These are phyloP conservation scores for Lichtheimia ornata DNA, from an alignment of 371 early-diverging fungal genomes.

Conservation along the genomic window DNA sequence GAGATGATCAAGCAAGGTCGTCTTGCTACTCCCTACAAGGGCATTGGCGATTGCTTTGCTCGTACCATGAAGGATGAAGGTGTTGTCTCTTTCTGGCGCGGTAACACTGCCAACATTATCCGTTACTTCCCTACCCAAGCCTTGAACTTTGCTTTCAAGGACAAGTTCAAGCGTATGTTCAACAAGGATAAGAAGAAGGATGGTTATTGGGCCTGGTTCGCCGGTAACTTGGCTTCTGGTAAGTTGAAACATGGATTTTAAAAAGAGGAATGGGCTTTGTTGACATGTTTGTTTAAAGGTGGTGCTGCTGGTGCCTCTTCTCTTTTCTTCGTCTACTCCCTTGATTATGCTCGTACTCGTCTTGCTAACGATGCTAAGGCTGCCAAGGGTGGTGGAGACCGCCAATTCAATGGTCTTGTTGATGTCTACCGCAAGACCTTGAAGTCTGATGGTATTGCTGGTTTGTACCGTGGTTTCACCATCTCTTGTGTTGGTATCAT, in stretches of 20 bases:
- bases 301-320: slow-evolving; percentile 71
- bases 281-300: slow-evolving; percentile 29
- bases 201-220: slow-evolving; percentile 75
- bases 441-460: slow-evolving; percentile 68
- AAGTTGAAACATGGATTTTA: background rate
- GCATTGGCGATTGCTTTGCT: slow-evolving; percentile 76
- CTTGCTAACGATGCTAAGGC: slow-evolving; percentile 79
- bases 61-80: slow-evolving; percentile 81
- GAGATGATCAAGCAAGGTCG: slow-evolving; percentile 78
- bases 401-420: slow-evolving; percentile 77
- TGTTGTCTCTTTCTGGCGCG: slow-evolving; percentile 71
- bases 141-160: slow-evolving; percentile 83
- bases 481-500: slow-evolving; percentile 79
- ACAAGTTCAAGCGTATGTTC: slow-evolving; percentile 81
- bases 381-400: slow-evolving; percentile 63
- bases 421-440: slow-evolving; percentile 77
- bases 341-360: slow-evolving; percentile 88
- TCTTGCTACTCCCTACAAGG: slow-evolving; percentile 73
- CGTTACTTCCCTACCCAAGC: slow-evolving; percentile 90
- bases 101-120: slow-evolving; percentile 81
- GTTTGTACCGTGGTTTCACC: slow-evolving; percentile 83
- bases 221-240: slow-evolving; percentile 77
- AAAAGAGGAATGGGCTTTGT: background rate
- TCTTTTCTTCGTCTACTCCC: slow-evolving; percentile 63
- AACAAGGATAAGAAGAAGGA: slow-evolving; percentile 64